phyloP scores from a whole-genome alignment of 345 rosid genomes.

The Eucalyptus regnans region DNA sequence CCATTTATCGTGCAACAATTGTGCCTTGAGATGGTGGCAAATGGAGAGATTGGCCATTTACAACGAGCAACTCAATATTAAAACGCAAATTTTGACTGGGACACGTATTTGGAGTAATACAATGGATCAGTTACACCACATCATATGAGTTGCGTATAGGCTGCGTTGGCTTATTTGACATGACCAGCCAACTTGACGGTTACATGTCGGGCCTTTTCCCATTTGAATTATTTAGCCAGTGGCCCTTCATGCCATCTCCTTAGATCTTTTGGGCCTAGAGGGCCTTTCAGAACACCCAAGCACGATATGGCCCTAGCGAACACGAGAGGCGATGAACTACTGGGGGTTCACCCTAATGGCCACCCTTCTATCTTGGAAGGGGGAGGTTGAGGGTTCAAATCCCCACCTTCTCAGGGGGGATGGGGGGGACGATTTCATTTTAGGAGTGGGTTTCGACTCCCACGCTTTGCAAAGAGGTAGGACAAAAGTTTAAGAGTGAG shows the following conservation, averaged over 20 bases:
- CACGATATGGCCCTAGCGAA: neutral
- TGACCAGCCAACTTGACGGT: fast-evolving
- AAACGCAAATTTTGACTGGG: neutral
- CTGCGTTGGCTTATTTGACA: neutral
- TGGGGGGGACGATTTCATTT: no score
- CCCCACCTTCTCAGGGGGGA: no score
- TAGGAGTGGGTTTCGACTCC: no score
- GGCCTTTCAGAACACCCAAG: neutral
- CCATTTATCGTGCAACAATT: neutral
- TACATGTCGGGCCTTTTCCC: neutral
- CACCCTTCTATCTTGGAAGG: no score
- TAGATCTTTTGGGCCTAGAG: neutral
- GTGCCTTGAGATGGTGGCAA: neutral
- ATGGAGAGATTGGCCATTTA: neutral
- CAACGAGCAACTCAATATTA: neutral
- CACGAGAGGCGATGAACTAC: no score
- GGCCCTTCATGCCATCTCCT: no score
- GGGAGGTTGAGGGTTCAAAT: no score
- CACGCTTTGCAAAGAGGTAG: no score
- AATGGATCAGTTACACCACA: neutral
- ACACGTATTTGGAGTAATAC: neutral
- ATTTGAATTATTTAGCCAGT: neutral
- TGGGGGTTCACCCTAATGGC: no score
- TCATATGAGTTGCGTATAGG: neutral
- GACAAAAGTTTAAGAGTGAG: no score